phyloP scores from a whole-genome alignment of 768 basidiomycete genomes.

The Termitomyces sp. region DNA sequence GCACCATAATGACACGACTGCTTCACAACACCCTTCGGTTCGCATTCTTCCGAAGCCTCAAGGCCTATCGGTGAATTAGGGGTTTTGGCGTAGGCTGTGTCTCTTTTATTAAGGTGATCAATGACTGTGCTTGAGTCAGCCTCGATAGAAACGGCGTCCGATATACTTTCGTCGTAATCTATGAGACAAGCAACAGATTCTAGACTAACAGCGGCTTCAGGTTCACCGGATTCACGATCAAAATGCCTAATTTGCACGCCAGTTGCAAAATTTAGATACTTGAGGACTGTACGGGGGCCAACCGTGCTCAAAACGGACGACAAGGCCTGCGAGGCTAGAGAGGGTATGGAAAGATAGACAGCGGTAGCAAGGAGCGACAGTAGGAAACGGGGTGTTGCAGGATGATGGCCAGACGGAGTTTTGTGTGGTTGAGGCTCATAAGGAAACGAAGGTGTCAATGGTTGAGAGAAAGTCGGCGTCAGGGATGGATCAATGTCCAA shows the following conservation, averaged over 20 bases:
- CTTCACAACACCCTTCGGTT: slow-evolving; percentile 7
- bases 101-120: neutral
- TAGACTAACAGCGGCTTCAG: slow-evolving; percentile 62
- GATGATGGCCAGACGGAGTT: slow-evolving; percentile 54
- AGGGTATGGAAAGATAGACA: slow-evolving; percentile 79
- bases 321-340: slow-evolving; percentile 72
- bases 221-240: slow-evolving; percentile 31
- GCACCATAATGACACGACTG: slow-evolving; percentile 71
- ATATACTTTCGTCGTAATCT: slow-evolving; percentile 25
- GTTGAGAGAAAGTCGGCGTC: slow-evolving; percentile 59
- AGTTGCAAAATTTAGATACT: slow-evolving; percentile 78
- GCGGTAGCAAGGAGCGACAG: slow-evolving; percentile 84
- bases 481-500: slow-evolving; percentile 62
- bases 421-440: slow-evolving; percentile 20
- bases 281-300: slow-evolving; percentile 69
- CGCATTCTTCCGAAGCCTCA: slow-evolving; percentile 15
- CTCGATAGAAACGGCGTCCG: slow-evolving; percentile 1
- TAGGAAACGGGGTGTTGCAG: slow-evolving; percentile 74
- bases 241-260: slow-evolving; percentile 55
- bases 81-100: neutral
- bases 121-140: neutral
- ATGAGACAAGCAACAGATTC: slow-evolving; percentile 56
- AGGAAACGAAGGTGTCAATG: slow-evolving; percentile 69
- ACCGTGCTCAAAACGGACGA: slow-evolving; percentile 64
- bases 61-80: slow-evolving; percentile 7